A percentile compares a stretch with the other conserved stretches of the same genome.
Conservation (phyloP, 352 stramenopile species). For the Stramenopiles sp. region DNA sequence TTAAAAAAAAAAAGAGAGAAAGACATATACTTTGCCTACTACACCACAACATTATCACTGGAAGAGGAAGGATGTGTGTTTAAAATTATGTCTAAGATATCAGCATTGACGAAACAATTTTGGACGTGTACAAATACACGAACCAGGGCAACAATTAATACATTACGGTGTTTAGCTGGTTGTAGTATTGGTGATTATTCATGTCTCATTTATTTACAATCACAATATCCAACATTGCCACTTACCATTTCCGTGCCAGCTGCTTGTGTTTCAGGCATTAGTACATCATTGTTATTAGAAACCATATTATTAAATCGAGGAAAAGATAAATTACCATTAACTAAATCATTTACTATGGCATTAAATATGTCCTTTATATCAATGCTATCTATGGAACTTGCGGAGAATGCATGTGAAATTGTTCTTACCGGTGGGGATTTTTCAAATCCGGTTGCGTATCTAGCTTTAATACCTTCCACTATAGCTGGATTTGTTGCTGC, state of each 20-base stretch:
- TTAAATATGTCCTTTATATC: conserved; percentile 3
- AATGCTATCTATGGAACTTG: conserved; percentile 1
- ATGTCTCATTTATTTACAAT: conserved; percentile 1
- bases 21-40: no score
- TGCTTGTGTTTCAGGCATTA: conserved; percentile 2
- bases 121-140: background rate
- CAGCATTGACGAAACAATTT: background rate
- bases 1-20: no score
- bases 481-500: background rate
- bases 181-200: conserved; percentile 3
- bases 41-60: no score
- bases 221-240: background rate
- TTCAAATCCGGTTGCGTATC: background rate
- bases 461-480: background rate
- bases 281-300: background rate
- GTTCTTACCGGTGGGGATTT: background rate
- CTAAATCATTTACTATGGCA: background rate
- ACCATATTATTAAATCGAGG: conserved; percentile 1
- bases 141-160: background rate
- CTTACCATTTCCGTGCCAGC: background rate
- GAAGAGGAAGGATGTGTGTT: no score
- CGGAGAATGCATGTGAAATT: background rate
- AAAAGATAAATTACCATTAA: conserved; percentile 1
- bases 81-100: no score
- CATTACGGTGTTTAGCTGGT: background rate